Percentiles rank a stretch among this genome's conserved stretches.
Evolutionary conservation across 257 asterid genomes (phyloP).

Genomic region (Jasminum sambac): DNA sequence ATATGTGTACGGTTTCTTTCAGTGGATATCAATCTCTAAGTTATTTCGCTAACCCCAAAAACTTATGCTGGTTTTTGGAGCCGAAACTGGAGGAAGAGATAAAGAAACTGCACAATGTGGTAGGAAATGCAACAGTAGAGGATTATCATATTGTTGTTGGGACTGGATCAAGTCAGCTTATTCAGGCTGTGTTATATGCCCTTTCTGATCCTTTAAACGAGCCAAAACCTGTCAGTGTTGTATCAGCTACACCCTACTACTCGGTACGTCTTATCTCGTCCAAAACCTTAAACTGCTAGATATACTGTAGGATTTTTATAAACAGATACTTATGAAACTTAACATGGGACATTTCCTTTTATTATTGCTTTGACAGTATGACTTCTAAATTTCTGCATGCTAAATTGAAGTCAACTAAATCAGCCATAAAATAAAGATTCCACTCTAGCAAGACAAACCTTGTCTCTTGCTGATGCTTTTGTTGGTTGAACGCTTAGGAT

Average conservation of each 20-base stretch:
- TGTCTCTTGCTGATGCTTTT: constrained; percentile 37
- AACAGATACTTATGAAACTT: not conserved
- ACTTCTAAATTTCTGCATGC: not conserved
- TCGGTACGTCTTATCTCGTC: constrained; percentile 42
- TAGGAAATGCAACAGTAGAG: constrained; percentile 62
- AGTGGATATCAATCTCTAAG: constrained; percentile 57
- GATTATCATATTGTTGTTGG: constrained; percentile 61
- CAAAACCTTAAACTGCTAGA: not conserved
- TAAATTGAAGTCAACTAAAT: constrained; percentile 25
- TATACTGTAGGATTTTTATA: not conserved
- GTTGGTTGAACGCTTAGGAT: constrained; percentile 33
- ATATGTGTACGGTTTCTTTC: constrained; percentile 32
- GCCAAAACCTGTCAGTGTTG: constrained; percentile 56
- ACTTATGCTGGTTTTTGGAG: constrained; percentile 76
- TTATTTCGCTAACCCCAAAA: constrained; percentile 53
- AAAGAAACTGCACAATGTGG: constrained; percentile 45
- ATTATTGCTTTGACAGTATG: constrained; percentile 1
- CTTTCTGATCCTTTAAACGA: constrained; percentile 39
- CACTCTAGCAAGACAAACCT: constrained; percentile 28
- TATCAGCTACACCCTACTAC: constrained; percentile 76
- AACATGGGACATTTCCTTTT: not conserved
- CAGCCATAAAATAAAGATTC: constrained; percentile 2
- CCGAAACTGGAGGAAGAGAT: constrained; percentile 68
- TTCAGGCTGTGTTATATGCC: constrained; percentile 68
- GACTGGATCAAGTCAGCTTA: constrained; percentile 83